Base-by-base conservation (phyloP, 2,329 filamentous ascomycete genomes). In the Grosmannia clavigera region DNA sequence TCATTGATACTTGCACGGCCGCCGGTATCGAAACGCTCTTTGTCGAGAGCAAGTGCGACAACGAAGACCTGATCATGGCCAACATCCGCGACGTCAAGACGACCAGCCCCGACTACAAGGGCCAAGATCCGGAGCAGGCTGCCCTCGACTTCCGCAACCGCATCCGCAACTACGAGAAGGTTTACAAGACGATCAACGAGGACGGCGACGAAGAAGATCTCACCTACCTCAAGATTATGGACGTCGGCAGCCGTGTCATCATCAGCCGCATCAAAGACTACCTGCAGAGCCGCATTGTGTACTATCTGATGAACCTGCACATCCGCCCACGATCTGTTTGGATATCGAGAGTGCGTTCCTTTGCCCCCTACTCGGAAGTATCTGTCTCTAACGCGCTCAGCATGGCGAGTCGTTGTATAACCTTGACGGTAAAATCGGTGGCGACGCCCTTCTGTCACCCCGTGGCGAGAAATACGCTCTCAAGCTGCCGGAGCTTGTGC, bases 191-290 rank as follows among this genome's bases (percentile, higher is more conserved):
- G 1, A 90, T 99, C 68, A 90, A 95, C 66, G 88, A 88, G 66
- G 80, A 84, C 64, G 77, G 76, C 51, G 88, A 95, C 64, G 92
- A 97, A 77, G 84, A 82, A 66, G 80, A 92, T 66, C 83, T 94
- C 67, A 96, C 94, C 46, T 99, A 96, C 70, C 87, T 97, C 70
- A 97, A 99, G 75, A 87, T 99, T 70, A 95, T 97, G 80, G 87
- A 99, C 69, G 90, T 97, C 14, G 92, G 94, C 61, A 90, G 90
- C 66, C 90, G 95, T 69, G 92, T 97, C 70, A 94, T 97, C 69
- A 97, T 99, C 81, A 99, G 97, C 75, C 86, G 88, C 70, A 96
- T 99, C 69, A 87, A 91, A 70, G 94, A 99, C 73, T 99, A 99
- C 70, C 80, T 99, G 33, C 94, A 96, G 72, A 96, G 90, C 72